Conservation (phyloP, 768 basidiomycete genomes). For the Phanerochaete sordida region DNA sequence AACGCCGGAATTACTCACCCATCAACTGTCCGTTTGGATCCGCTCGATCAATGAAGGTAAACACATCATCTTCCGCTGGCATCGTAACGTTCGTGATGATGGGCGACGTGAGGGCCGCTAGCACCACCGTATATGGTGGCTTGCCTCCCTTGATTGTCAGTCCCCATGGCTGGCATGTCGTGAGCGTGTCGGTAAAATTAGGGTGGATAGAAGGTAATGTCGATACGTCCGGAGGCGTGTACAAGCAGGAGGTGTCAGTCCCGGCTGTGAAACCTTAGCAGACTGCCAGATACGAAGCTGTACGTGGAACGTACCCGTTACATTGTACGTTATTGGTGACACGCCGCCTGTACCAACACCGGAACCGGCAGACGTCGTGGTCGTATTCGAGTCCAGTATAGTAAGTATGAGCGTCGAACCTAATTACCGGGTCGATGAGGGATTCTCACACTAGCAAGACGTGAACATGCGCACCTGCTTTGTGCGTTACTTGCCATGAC, state of each 20-base stretch:
- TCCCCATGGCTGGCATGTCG: slow-evolving; percentile 47
- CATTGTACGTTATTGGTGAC: slow-evolving; percentile 13
- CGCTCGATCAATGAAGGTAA: slow-evolving; percentile 42
- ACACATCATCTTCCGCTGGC: slow-evolving; percentile 31
- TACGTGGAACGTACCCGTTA: background rate
- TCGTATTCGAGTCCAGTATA: slow-evolving; percentile 46
- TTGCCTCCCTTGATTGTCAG: slow-evolving; percentile 40
- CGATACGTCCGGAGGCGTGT: slow-evolving; percentile 13
- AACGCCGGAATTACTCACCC: slow-evolving; percentile 28
- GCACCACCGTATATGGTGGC: slow-evolving; percentile 41
- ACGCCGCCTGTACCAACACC: slow-evolving; percentile 43
- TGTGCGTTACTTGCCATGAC: slow-evolving; percentile 37
- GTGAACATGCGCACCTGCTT: slow-evolving; percentile 38
- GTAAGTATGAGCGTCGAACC: slow-evolving; percentile 41
- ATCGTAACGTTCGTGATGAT: slow-evolving; percentile 41
- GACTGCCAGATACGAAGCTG: background rate
- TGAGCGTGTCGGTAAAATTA: slow-evolving; percentile 35
- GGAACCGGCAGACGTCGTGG: no score
- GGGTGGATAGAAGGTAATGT: slow-evolving; percentile 32
- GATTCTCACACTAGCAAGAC: no score
- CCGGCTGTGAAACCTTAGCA: slow-evolving; percentile 21
- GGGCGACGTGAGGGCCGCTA: slow-evolving; percentile 35
- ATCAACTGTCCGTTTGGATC: slow-evolving; percentile 34
- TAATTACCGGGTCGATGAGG: slow-evolving; percentile 17
- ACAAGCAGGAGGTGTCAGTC: slow-evolving; percentile 27